A percentile compares a stretch with the other conserved stretches of the same genome.
phyloP scores from a whole-genome alignment of 768 basidiomycete species.

The Multifurca ochricompacta region DNA sequence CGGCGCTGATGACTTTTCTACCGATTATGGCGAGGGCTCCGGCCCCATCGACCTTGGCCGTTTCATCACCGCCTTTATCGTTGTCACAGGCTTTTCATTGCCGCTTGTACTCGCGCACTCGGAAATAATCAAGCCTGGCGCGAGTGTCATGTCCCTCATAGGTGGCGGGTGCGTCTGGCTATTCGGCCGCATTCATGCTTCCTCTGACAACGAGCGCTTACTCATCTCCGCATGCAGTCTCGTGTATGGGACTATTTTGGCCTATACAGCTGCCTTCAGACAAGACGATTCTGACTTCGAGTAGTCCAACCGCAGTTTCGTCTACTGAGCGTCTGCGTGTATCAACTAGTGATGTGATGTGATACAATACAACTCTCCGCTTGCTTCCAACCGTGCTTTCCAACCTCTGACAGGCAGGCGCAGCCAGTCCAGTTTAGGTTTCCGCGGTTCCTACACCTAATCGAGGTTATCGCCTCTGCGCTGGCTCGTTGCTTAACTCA shows the following conservation, averaged over 20 bases:
- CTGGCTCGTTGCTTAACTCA: not conserved
- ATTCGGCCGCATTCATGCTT: not conserved
- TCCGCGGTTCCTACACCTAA: not conserved
- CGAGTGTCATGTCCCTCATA: constrained; percentile 89
- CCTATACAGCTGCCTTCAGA: constrained; percentile 77
- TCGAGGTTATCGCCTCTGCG: not conserved
- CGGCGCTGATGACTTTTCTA: constrained; percentile 79
- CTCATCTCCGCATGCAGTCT: constrained; percentile 34
- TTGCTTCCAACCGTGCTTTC: not conserved
- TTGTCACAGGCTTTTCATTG: constrained; percentile 89
- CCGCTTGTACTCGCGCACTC: constrained; percentile 92
- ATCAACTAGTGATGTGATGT: not conserved
- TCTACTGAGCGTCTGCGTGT: not conserved
- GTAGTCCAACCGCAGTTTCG: constrained; percentile 24
- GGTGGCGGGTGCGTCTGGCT: constrained; percentile 70
- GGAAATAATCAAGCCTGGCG: constrained; percentile 72
- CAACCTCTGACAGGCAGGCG: too few species aligned
- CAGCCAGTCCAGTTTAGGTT: not conserved
- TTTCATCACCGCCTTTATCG: constrained; percentile 85
- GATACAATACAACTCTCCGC: not conserved
- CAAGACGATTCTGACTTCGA: constrained; percentile 81
- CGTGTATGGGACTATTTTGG: constrained; percentile 86
- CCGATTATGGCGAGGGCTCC: constrained; percentile 61
- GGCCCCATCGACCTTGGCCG: constrained; percentile 85
- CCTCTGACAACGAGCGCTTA: not conserved